Base-by-base conservation (phyloP, 805 yeast genomes). In the Metahyphopichia silvanorum region DNA sequence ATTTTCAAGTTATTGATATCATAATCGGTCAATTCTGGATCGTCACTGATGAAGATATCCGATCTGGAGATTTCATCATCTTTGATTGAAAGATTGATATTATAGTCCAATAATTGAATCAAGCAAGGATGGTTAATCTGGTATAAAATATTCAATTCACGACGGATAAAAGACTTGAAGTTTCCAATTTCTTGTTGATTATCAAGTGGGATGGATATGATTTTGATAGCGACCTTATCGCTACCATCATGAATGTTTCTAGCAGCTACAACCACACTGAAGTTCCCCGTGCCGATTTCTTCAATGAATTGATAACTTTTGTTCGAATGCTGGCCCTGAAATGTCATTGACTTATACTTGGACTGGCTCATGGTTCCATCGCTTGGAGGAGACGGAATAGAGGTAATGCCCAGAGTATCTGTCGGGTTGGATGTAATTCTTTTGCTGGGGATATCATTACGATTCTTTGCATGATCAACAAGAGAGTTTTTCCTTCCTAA, bases 131-230 rank as follows among this genome's bases (percentile, higher is more conserved):
- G 93, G 21, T 68, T 43, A 10, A 81, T 41, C 16, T 56, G 34
- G 9, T 63, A 55, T 38, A 91, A 63, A 5, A 88, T 76, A 16
- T 76, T 79, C 16, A 88, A 52, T 51, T 93, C 98, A 39, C 98
- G 23, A 44, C 55, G 27, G 62, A 73, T 43, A 55, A 57, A 63
- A 24, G 59, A 47, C 40, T 58, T 52, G 53, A 65, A 55, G 46
- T 58, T 51, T 36, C 48, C 35, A 22, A 54, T 32, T 27, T 53
- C 55, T 34, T 39, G 30, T 35, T 45, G 38, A 16, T 44, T 49
- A 4, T 52, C 48, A 11, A 43, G 36, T 7, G 74, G 74, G n/a
- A 66, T 55, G 4, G 53, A 38, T 11, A 74, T 62, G 12, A 85
- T 73, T 53, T 91, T 91, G 22, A 91, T 71, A 0, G 97, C 97